Conservation (phyloP, 768 basidiomycete species). For the Pulveroboletus sp. region DNA sequence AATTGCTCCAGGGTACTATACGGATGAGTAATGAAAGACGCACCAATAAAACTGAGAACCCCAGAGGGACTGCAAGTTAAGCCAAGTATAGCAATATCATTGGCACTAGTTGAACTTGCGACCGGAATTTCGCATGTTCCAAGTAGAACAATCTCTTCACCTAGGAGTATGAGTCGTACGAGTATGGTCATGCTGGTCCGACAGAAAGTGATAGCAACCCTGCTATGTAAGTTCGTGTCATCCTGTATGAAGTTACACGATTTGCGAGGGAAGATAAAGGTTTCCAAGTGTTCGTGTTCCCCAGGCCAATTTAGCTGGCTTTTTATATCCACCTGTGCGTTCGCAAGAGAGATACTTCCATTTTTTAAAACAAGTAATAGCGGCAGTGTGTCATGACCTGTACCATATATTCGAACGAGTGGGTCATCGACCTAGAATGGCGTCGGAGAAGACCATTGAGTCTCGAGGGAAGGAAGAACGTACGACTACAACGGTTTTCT, state of each 20-base stretch:
- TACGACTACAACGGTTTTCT: slow-evolving; percentile 44
- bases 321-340: slow-evolving; percentile 26
- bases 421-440: slow-evolving; percentile 39
- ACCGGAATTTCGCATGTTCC: slow-evolving; percentile 24
- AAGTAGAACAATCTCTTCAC: slow-evolving; percentile 12
- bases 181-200: slow-evolving; percentile 13
- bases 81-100: slow-evolving; percentile 1
- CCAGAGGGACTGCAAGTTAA: slow-evolving; percentile 41
- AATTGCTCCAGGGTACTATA: neutral
- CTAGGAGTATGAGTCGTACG: slow-evolving; percentile 19
- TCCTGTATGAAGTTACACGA: slow-evolving; percentile 27
- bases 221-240: slow-evolving; percentile 1
- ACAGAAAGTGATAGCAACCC: slow-evolving; percentile 23
- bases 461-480: slow-evolving; percentile 22
- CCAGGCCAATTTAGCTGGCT: slow-evolving; percentile 24
- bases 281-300: slow-evolving; percentile 25
- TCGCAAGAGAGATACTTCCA: slow-evolving; percentile 32
- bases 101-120: neutral
- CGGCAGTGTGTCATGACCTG: slow-evolving; percentile 21
- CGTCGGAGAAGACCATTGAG: slow-evolving; percentile 6
- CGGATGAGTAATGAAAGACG: slow-evolving; percentile 12
- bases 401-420: slow-evolving; percentile 36
- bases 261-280: slow-evolving; percentile 27
- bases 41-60: slow-evolving; percentile 47
- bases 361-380: slow-evolving; percentile 32